Conservation (phyloP, 129 eudicot species). For the Pseudognaphalium luteoalbum region DNA sequence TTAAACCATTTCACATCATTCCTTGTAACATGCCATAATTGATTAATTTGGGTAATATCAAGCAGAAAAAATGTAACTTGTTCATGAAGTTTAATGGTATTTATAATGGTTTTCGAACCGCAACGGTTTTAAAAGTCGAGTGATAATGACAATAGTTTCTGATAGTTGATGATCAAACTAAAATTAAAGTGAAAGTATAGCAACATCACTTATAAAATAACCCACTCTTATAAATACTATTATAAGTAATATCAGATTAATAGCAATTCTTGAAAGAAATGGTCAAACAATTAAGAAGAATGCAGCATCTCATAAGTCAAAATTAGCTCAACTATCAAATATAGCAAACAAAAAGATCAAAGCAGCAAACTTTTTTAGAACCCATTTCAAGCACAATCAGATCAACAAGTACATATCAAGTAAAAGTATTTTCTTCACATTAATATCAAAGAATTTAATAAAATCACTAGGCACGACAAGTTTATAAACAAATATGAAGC, state of each 20-base stretch:
- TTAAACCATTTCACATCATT: not conserved
- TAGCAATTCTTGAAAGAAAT: not conserved
- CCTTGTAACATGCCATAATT: not conserved
- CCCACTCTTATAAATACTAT: not conserved
- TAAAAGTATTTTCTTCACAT: not conserved
- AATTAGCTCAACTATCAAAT: not conserved
- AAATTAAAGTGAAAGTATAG: not conserved
- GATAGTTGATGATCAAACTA: not conserved
- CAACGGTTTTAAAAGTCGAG: not conserved
- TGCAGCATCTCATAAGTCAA: not conserved
- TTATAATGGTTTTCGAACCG: too few species aligned
- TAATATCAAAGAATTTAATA: too few species aligned
- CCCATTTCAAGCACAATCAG: not conserved
- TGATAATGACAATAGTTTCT: not conserved
- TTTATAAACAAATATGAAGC: not conserved
- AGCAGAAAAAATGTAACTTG: not conserved
- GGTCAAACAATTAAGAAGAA: constrained; percentile 11
- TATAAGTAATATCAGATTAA: not conserved
- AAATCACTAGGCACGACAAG: not conserved
- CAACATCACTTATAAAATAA: not conserved
- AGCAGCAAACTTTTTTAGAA: not conserved
- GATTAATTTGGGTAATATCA: not conserved
- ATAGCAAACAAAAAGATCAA: not conserved
- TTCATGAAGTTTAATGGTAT: not conserved
- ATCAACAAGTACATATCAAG: not conserved